phyloP scores from a whole-genome alignment of 805 yeast species.

The Pichia rugopelliculosa region DNA sequence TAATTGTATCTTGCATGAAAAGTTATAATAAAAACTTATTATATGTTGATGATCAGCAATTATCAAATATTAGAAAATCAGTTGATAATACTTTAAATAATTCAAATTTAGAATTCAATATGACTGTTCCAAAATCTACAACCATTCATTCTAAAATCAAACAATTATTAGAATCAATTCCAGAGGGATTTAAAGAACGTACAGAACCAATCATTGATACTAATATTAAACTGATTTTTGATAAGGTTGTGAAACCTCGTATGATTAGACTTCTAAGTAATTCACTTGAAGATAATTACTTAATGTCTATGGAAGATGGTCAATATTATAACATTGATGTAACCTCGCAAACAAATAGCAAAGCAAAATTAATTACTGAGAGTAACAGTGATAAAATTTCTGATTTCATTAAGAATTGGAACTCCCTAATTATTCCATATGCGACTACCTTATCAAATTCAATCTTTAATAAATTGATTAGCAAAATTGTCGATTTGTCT shows the following conservation, averaged over 20 bases:
- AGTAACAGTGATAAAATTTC: conserved; percentile 6
- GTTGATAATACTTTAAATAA: conserved; percentile 12
- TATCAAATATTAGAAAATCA: conserved; percentile 18
- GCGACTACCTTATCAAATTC: conserved; percentile 27
- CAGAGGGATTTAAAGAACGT: conserved; percentile 8
- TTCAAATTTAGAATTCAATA: conserved; percentile 13
- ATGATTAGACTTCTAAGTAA: conserved; percentile 30
- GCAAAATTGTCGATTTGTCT: conserved; percentile 44
- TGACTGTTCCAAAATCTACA: conserved; percentile 13
- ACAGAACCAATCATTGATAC: conserved; percentile 29
- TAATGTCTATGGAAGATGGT: conserved; percentile 26
- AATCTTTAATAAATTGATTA: conserved; percentile 43
- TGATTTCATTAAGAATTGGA: conserved; percentile 61
- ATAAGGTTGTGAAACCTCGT: conserved; percentile 30
- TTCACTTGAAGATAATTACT: conserved; percentile 34
- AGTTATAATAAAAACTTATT: conserved; percentile 23
- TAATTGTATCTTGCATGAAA: conserved; percentile 37
- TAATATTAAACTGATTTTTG: conserved; percentile 35
- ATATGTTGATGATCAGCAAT: conserved; percentile 28
- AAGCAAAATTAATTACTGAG: neutral
- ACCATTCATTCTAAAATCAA: conserved; percentile 5
- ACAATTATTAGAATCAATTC: conserved; percentile 4
- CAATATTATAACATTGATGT: conserved; percentile 1
- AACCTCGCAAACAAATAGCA: neutral
- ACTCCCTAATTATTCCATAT: conserved; percentile 55